Evolutionary conservation across 169 alveolate genomes (phyloP).

Genomic region (Cryptosporidium ryanae): DNA sequence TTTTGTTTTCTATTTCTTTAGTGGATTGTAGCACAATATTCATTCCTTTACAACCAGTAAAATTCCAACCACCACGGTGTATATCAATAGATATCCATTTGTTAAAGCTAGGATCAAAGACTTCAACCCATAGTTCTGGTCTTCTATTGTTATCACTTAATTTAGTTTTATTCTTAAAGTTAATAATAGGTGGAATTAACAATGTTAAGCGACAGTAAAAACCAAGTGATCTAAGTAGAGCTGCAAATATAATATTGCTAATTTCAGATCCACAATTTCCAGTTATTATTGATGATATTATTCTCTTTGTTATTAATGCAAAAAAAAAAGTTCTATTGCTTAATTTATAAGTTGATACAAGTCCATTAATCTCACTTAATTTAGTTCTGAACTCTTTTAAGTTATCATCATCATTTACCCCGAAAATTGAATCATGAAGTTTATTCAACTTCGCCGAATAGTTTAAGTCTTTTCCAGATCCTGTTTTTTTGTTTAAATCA

Average conservation of each 20-base stretch:
- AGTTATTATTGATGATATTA: not conserved
- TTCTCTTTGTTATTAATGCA: conserved; percentile 25
- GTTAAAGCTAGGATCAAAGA: conserved; percentile 40
- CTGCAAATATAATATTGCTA: conserved; percentile 50
- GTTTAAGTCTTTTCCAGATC: not conserved
- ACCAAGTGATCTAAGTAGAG: conserved; percentile 41
- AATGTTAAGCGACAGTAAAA: conserved; percentile 23
- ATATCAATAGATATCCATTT: conserved; percentile 69
- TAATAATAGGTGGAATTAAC: conserved; percentile 46
- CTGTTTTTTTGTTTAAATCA: not conserved
- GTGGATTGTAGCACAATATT: not conserved
- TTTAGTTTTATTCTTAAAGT: conserved; percentile 19
- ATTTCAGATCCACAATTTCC: conserved; percentile 62
- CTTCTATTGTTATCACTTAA: conserved; percentile 47
- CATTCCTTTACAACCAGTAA: conserved; percentile 10
- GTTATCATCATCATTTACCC: not conserved
- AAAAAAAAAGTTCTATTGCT: conserved; percentile 16
- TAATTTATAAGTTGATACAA: not conserved
- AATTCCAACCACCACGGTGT: conserved; percentile 74
- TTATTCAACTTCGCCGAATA: not conserved
- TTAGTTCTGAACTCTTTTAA: conserved; percentile 1
- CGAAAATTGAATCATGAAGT: conserved; percentile 8
- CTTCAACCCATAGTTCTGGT: conserved; percentile 66
- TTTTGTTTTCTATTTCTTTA: not conserved
- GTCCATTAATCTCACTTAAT: conserved; percentile 19